phyloP scores from a whole-genome alignment of 257 asterid species.

The Salvia splendens region DNA sequence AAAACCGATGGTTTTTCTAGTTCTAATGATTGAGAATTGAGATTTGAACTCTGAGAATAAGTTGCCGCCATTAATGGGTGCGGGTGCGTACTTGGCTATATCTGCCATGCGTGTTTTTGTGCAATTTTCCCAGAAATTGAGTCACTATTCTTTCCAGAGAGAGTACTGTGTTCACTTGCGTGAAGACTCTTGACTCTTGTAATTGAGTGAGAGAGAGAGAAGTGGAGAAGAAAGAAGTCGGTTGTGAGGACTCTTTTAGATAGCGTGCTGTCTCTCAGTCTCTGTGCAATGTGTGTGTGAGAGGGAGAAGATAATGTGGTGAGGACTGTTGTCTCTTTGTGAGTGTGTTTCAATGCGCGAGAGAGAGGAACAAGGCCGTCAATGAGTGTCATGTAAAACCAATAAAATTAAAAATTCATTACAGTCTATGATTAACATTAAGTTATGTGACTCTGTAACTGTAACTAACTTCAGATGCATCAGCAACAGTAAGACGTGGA shows the following conservation, averaged over 20 bases:
- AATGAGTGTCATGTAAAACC: background rate
- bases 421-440: no score
- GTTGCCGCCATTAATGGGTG: slow-evolving; percentile 56
- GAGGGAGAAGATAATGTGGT: background rate
- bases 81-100: slow-evolving; percentile 58
- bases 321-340: slow-evolving; percentile 10
- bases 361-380: background rate
- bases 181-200: slow-evolving; percentile 33
- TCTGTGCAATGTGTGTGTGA: background rate
- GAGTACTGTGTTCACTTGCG: slow-evolving; percentile 4
- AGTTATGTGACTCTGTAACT: no score
- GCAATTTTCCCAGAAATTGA: slow-evolving; percentile 6
- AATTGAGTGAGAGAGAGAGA: slow-evolving; percentile 5
- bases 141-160: slow-evolving; percentile 6
- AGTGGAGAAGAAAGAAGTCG: slow-evolving; percentile 6
- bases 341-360: background rate
- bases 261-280: background rate
- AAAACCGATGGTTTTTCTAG: slow-evolving; percentile 47
- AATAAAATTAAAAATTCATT: background rate
- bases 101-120: slow-evolving; percentile 53
- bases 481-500: no score
- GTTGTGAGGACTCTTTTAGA: background rate
- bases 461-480: no score
- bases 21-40: slow-evolving; percentile 46
- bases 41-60: slow-evolving; percentile 57